Percentiles rank a stretch among this genome's conserved stretches.
Evolutionary conservation across 2,329 filamentous ascomycete genomes (phyloP).

Genomic region (Raffaelea albimanens): DNA sequence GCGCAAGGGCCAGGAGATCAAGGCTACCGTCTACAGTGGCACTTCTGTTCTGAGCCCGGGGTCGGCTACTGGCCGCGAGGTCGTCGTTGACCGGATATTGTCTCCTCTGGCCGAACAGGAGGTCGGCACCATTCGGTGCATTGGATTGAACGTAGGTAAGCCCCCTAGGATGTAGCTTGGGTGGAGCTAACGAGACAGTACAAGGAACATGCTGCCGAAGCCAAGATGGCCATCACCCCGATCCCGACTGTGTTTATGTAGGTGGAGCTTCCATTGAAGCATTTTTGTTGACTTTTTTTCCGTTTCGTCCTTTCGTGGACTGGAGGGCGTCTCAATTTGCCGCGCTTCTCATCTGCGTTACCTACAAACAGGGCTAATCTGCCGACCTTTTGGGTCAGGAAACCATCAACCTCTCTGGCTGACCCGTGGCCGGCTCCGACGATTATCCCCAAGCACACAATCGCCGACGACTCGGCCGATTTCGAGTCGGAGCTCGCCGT

Average conservation of each 20-base stretch:
- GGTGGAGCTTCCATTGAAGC: constrained; percentile 2
- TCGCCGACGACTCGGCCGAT: constrained; percentile 44
- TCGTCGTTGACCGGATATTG: constrained; percentile 27
- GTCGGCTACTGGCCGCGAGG: constrained; percentile 31
- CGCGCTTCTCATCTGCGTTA: too few species aligned
- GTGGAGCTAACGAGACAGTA: constrained; percentile 20
- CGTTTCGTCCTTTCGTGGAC: too few species aligned
- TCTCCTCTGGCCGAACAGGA: constrained; percentile 39
- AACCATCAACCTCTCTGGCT: constrained; percentile 42
- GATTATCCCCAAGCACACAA: constrained; percentile 42
- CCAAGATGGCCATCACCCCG: constrained; percentile 39
- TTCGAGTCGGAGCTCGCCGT: constrained; percentile 51
- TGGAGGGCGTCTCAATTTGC: too few species aligned
- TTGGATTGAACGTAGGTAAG: constrained; percentile 43
- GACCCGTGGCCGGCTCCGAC: constrained; percentile 44
- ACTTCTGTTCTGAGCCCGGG: constrained; percentile 47
- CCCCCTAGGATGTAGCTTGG: not conserved
- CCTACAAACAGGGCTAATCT: too few species aligned
- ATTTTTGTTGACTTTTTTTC: not conserved
- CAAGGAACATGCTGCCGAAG: constrained; percentile 39
- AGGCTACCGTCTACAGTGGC: constrained; percentile 47
- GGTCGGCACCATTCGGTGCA: constrained; percentile 48
- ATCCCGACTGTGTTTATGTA: constrained; percentile 47
- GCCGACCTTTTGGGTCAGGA: too few species aligned
- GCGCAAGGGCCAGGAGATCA: constrained; percentile 44